These are phyloP conservation scores for Saprolegnia parasitica DNA, from an alignment of 352 stramenopile species.

Conservation along the genomic window DNA sequence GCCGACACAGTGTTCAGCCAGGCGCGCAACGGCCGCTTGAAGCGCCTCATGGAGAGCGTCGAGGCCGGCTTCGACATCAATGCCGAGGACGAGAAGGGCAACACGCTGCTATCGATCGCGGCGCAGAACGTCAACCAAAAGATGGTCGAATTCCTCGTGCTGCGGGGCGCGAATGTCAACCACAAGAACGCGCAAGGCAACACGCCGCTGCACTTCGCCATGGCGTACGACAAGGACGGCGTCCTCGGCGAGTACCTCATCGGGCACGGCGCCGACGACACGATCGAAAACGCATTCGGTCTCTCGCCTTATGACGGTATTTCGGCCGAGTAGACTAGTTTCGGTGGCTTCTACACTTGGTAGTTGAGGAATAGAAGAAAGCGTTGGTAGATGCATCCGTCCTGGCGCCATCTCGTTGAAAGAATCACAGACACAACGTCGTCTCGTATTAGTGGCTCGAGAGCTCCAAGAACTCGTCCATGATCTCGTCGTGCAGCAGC, in stretches of 20 bases:
- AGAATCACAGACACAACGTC: too few species aligned
- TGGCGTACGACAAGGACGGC: conserved; percentile 89
- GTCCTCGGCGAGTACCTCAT: conserved; percentile 90
- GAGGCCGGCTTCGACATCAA: conserved; percentile 88
- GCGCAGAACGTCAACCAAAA: conserved; percentile 87
- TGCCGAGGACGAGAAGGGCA: conserved; percentile 88
- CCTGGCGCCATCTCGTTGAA: too few species aligned
- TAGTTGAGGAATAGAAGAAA: not conserved
- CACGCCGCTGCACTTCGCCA: conserved; percentile 91
- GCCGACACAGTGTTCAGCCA: conserved; percentile 87
- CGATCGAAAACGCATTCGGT: conserved; percentile 90
- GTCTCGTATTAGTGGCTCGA: conserved; percentile 59
- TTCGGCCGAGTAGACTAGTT: conserved; percentile 25
- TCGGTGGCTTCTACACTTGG: too few species aligned
- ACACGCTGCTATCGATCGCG: conserved; percentile 87
- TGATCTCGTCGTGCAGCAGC: conserved; percentile 81
- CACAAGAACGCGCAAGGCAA: conserved; percentile 90
- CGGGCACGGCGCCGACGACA: conserved; percentile 89
- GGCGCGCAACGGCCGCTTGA: conserved; percentile 84
- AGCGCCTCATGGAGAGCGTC: conserved; percentile 85
- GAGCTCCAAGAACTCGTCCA: conserved; percentile 86
- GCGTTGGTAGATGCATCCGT: too few species aligned
- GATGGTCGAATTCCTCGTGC: conserved; percentile 86
- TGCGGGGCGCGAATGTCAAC: conserved; percentile 85
- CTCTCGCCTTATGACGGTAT: conserved; percentile 92